Percentiles rank a stretch among this genome's conserved stretches.
phyloP scores from a whole-genome alignment of 1,284 basidiomycete species.

The Cutaneotrichosporon cyanovorans region DNA sequence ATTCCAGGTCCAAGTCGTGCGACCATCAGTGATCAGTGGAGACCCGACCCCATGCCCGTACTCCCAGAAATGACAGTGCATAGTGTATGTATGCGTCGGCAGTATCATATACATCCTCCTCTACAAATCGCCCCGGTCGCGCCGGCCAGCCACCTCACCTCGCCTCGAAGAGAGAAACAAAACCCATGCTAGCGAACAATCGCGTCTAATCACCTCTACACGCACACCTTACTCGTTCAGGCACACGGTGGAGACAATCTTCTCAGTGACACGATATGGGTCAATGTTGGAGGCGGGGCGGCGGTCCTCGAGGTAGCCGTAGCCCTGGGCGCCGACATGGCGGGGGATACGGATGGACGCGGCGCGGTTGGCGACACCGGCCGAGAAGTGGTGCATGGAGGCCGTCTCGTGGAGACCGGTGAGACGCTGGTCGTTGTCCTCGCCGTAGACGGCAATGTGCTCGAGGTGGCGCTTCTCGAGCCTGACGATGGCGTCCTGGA shows the following conservation, averaged over 20 bases:
- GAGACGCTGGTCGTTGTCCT: slow-evolving; percentile 89
- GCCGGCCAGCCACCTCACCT: too few species aligned
- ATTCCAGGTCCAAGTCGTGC: too few species aligned
- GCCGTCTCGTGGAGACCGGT: slow-evolving; percentile 93
- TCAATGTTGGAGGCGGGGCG: slow-evolving; percentile 97
- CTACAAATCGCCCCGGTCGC: too few species aligned
- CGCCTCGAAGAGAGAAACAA: too few species aligned
- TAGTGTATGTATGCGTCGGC: not conserved
- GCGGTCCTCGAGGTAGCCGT: slow-evolving; percentile 93
- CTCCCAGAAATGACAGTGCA: too few species aligned
- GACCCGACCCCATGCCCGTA: too few species aligned
- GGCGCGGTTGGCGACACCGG: slow-evolving; percentile 95
- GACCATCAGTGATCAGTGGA: too few species aligned
- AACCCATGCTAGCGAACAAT: too few species aligned
- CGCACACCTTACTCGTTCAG: not conserved
- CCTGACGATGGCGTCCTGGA: slow-evolving; percentile 90
- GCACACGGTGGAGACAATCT: not conserved
- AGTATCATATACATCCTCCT: too few species aligned
- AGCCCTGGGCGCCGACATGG: slow-evolving; percentile 84
- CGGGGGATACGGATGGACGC: slow-evolving; percentile 65
- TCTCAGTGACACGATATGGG: slow-evolving; percentile 44
- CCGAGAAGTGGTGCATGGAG: slow-evolving; percentile 85
- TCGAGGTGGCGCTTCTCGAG: slow-evolving; percentile 72
- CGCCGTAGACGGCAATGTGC: slow-evolving; percentile 94
- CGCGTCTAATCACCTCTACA: not conserved